phyloP scores from a whole-genome alignment of 2,329 filamentous ascomycete genomes.

The Aspergillus clavatus region DNA sequence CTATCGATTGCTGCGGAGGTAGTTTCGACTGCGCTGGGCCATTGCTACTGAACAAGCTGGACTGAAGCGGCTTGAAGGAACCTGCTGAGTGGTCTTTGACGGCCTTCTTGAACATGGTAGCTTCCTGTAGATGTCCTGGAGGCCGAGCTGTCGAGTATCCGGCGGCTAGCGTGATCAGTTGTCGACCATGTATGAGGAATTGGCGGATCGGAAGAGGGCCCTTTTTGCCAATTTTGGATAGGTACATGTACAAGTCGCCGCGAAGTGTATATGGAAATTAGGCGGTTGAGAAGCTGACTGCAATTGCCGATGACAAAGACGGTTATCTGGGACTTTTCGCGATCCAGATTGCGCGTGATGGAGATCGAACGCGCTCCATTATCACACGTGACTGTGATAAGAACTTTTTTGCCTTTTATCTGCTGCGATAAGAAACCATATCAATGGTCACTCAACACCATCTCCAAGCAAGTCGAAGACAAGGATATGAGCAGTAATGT shows the following conservation, averaged over 20 bases:
- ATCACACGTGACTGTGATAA: not conserved
- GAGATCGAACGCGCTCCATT: not conserved
- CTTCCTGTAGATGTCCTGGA: slow-evolving; percentile 12
- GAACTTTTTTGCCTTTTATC: not conserved
- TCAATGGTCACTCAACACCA: too few relatives aligned
- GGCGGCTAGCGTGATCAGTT: slow-evolving; percentile 15
- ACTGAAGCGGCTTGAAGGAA: slow-evolving; percentile 30
- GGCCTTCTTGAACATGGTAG: slow-evolving; percentile 40
- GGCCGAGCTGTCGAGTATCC: slow-evolving; percentile 25
- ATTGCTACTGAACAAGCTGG: slow-evolving; percentile 27
- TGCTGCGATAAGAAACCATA: not conserved
- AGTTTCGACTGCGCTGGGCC: slow-evolving; percentile 15
- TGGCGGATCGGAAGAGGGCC: slow-evolving; percentile 19
- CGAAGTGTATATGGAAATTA: not conserved
- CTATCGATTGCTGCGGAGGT: slow-evolving; percentile 22
- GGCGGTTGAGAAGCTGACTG: not conserved
- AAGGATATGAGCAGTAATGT: too few relatives aligned
- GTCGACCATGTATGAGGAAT: slow-evolving; percentile 17
- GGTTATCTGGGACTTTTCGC: not conserved
- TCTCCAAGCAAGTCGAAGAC: too few relatives aligned
- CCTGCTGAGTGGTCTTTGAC: slow-evolving; percentile 34
- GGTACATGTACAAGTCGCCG: slow-evolving; percentile 25
- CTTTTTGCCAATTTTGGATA: slow-evolving; percentile 13
- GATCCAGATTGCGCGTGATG: not conserved
- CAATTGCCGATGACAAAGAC: not conserved